Conservation (phyloP, 2,329 filamentous ascomycete species). For the Rutstroemia sydowiana region DNA sequence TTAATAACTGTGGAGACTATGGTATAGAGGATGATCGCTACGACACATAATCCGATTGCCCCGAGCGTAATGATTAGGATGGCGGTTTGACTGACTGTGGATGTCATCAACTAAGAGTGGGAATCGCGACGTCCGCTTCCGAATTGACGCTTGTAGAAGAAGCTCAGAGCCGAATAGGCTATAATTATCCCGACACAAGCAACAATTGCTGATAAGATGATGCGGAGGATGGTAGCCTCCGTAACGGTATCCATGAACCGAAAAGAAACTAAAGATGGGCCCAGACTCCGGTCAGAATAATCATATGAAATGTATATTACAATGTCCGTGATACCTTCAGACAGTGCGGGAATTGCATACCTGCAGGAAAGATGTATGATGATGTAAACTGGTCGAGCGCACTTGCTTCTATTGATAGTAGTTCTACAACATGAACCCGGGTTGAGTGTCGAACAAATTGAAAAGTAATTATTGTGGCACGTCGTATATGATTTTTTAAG, state of each 20-base stretch:
- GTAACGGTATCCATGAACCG: conserved; percentile 5
- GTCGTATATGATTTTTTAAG: conserved; percentile 3
- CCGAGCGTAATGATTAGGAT: neutral
- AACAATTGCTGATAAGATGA: conserved; percentile 6
- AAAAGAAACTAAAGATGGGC: neutral
- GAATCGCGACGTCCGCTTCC: conserved; percentile 8
- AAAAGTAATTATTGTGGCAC: conserved; percentile 1
- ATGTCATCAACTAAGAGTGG: neutral
- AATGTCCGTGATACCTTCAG: neutral
- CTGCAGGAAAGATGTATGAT: conserved; percentile 2
- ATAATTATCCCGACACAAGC: conserved; percentile 7
- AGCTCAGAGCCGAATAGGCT: conserved; percentile 5
- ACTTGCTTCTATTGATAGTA: neutral
- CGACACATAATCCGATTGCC: neutral
- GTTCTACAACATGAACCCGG: neutral
- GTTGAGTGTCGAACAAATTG: neutral
- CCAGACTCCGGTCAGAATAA: neutral
- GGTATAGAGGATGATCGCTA: conserved; percentile 1
- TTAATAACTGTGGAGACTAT: conserved; percentile 1
- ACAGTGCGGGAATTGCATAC: neutral
- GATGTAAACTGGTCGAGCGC: neutral
- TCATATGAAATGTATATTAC: neutral
- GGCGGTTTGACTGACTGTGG: neutral
- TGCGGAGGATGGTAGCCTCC: conserved; percentile 7
- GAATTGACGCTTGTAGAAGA: conserved; percentile 10